Base-by-base conservation (phyloP, 225 moss, liverwort and hornwort species). In the Pseudisothecium myosuroides region DNA sequence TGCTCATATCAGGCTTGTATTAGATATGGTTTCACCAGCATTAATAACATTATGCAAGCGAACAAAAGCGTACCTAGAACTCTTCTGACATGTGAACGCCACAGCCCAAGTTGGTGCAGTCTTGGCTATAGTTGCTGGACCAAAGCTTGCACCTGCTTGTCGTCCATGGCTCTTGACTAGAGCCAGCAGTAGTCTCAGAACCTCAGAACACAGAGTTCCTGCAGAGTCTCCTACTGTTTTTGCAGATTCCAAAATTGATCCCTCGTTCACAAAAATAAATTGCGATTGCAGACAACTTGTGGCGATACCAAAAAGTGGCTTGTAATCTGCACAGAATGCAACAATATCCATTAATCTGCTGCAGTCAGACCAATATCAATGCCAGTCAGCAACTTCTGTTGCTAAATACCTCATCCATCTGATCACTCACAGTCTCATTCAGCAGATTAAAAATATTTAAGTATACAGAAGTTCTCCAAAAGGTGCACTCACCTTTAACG, bases 91-190 rank as follows among this genome's bases (percentile, higher is more conserved):
- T 54, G 87, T 82, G 81, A 99, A 99, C 78, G 96, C 96, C 87
- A 90, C 43, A 91, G 90, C 91, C 99, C 97, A 99, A 41, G 92
- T 90, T 81, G 96, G 96, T 37, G 96, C 95, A 85, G 90, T 93
- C 90, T 95, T 93, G 23, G 93, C 94, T 85, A 99, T 96, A 84
- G 84, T 90, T 82, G 89, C 94, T 71, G 97, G 97, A 89, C 97
- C 96, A 88, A 90, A 94, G 83, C 97, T 97, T 89, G 97, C 96
- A 89, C 96, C 97, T 77, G 96, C 99, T 92, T 94, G 94, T 82
- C 94, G 94, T 43, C 94, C 94, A 92, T 99, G 97, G 89, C 99
- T 96, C 90, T 91, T 96, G 74, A 96, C 81, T 83, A 99, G 93
- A 56, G 93, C 99, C 89, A 99, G 90, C 43, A 97, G 86, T 83